These are phyloP conservation scores for Piloderma croceum DNA, from an alignment of 768 basidiomycete genomes.

Conservation along the genomic window DNA sequence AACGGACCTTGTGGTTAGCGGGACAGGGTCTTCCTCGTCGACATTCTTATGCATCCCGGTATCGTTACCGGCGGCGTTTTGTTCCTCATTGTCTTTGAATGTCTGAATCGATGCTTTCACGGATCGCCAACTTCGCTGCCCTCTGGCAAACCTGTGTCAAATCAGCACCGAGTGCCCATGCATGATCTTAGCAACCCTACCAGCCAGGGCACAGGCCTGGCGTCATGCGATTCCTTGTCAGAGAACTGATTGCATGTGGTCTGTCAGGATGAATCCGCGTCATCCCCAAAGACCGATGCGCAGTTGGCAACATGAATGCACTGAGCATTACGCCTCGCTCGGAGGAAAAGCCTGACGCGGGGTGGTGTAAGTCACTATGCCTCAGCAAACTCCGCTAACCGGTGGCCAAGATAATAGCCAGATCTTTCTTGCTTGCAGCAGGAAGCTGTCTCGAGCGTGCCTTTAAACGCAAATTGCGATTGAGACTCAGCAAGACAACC, in stretches of 20 bases:
- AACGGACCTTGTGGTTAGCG: slow-evolving; percentile 73
- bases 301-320: too few species aligned
- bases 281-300: too few species aligned
- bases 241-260: too few species aligned
- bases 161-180: slow-evolving; percentile 99
- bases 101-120: slow-evolving; percentile 91
- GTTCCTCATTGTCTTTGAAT: slow-evolving; percentile 78
- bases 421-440: slow-evolving; percentile 81
- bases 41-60: slow-evolving; percentile 69
- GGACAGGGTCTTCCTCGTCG: slow-evolving; percentile 79
- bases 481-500: slow-evolving; percentile 85
- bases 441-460: slow-evolving; percentile 81
- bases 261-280: too few species aligned
- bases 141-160: slow-evolving; percentile 99
- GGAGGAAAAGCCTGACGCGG: too few species aligned
- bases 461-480: slow-evolving; percentile 90
- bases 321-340: too few species aligned
- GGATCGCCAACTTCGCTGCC: slow-evolving; percentile 93
- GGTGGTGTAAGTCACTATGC: too few species aligned
- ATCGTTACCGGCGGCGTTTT: slow-evolving; percentile 67
- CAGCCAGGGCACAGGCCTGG: too few species aligned
- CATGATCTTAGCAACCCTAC: slow-evolving; percentile 87
- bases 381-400: too few species aligned
- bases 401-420: slow-evolving; percentile 59
- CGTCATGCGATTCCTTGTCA: too few species aligned